Percentiles rank a stretch among this genome's conserved stretches.
phyloP scores from a whole-genome alignment of 768 basidiomycete genomes.

The Austroboletus festivus region DNA sequence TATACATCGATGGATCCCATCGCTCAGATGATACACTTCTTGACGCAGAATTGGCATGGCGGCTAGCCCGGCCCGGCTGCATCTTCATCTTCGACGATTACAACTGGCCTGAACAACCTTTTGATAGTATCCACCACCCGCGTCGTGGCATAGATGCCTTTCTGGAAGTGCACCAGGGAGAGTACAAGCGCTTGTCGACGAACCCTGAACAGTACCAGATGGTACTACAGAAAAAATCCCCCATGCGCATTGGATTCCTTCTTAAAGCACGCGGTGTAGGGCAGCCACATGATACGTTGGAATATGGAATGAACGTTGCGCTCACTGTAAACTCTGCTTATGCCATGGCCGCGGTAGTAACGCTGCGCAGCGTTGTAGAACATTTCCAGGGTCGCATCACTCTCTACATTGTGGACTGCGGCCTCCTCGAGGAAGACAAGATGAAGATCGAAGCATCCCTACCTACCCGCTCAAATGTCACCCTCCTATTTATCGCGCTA shows the following conservation, averaged over 20 bases:
- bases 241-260: conserved; percentile 53
- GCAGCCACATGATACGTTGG: conserved; percentile 26
- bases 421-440: conserved; percentile 37
- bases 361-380: conserved; percentile 41
- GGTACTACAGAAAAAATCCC: conserved; percentile 46
- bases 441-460: conserved; percentile 31
- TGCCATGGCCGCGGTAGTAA: conserved; percentile 47
- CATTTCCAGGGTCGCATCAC: conserved; percentile 39
- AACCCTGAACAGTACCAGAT: conserved; percentile 45
- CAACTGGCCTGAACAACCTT: conserved; percentile 47
- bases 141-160: conserved; percentile 57
- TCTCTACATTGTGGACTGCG: conserved; percentile 50
- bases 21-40: conserved; percentile 58
- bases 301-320: conserved; percentile 48
- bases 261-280: conserved; percentile 7
- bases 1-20: conserved; percentile 60
- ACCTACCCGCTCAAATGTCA: conserved; percentile 28
- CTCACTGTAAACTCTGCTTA: conserved; percentile 42
- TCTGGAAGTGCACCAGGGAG: conserved; percentile 45
- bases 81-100: conserved; percentile 60
- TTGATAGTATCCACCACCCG: conserved; percentile 50
- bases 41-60: conserved; percentile 59
- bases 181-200: conserved; percentile 42
- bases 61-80: conserved; percentile 48
- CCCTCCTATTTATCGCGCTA: conserved; percentile 42